Evolutionary conservation across 1,284 basidiomycete species (phyloP).

Genomic region (Naganishia cerealis): DNA sequence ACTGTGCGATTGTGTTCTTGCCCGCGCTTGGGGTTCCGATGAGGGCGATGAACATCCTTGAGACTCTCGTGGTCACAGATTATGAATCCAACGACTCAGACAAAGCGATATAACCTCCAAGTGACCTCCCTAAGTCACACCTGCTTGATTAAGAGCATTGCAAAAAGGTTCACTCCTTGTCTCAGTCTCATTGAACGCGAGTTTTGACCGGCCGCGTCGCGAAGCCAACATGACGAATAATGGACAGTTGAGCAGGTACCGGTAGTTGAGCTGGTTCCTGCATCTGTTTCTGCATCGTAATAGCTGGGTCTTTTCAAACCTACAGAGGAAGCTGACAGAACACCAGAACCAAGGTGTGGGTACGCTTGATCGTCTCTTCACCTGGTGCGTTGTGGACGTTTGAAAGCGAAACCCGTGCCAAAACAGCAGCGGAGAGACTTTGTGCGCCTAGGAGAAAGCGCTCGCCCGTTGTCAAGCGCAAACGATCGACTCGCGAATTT

Average conservation of each 20-base stretch:
- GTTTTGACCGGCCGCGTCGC: neutral
- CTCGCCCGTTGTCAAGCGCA: neutral
- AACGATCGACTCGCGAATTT: neutral
- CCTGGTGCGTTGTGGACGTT: too few species aligned
- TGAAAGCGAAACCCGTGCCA: neutral
- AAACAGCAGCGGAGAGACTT: neutral
- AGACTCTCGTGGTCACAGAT: neutral
- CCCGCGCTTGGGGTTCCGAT: constrained; percentile 80
- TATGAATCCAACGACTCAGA: neutral
- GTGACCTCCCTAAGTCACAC: too few species aligned
- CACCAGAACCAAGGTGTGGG: too few species aligned
- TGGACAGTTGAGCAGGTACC: too few species aligned
- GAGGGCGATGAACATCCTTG: constrained; percentile 76
- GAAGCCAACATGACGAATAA: neutral
- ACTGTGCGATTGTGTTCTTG: constrained; percentile 72
- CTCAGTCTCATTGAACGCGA: constrained; percentile 1
- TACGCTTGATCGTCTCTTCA: too few species aligned
- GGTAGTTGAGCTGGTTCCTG: too few species aligned
- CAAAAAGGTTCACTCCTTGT: neutral
- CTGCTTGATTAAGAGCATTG: neutral
- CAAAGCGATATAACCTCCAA: neutral
- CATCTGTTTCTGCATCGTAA: too few species aligned
- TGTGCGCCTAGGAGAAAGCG: neutral
- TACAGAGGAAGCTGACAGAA: too few species aligned
- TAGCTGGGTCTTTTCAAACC: too few species aligned